Conservation (phyloP, 169 alveolate species). For the Plasmodium coatneyi region DNA sequence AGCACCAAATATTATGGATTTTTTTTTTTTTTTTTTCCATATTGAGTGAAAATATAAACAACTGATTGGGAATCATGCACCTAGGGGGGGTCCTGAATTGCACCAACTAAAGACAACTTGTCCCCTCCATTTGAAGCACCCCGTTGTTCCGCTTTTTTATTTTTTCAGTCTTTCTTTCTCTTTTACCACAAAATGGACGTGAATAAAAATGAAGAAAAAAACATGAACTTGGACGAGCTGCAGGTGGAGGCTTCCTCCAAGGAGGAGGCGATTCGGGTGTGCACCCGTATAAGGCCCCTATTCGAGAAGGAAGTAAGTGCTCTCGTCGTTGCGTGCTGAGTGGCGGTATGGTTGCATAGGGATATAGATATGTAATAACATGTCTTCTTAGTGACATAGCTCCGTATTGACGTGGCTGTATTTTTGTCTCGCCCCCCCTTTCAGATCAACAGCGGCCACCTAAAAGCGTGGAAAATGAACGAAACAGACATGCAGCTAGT, state of each 20-base stretch:
- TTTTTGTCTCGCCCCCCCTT: background rate
- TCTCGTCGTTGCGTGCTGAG: background rate
- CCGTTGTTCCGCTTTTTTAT: background rate
- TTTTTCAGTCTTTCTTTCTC: background rate
- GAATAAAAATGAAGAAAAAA: constrained; percentile 55
- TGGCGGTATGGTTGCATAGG: background rate
- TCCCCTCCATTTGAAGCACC: background rate
- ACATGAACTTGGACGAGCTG: constrained; percentile 48
- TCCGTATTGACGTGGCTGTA: background rate
- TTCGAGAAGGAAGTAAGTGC: constrained; percentile 82
- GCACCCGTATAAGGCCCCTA: constrained; percentile 85
- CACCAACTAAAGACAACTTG: background rate
- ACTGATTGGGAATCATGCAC: background rate
- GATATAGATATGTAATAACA: background rate
- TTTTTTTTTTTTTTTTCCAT: background rate
- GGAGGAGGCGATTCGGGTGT: constrained; percentile 84
- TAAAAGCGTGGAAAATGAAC: constrained; percentile 85
- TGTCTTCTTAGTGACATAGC: background rate
- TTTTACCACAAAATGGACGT: constrained; percentile 50
- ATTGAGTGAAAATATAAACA: background rate
- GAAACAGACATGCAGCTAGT: constrained; percentile 78
- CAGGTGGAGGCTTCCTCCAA: constrained; percentile 76
- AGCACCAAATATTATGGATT: background rate
- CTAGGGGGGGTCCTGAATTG: background rate
- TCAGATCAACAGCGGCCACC: constrained; percentile 81